Evolutionary conservation across 371 early-diverging fungal genomes (phyloP).

Genomic region (Funneliformis caledonium): DNA sequence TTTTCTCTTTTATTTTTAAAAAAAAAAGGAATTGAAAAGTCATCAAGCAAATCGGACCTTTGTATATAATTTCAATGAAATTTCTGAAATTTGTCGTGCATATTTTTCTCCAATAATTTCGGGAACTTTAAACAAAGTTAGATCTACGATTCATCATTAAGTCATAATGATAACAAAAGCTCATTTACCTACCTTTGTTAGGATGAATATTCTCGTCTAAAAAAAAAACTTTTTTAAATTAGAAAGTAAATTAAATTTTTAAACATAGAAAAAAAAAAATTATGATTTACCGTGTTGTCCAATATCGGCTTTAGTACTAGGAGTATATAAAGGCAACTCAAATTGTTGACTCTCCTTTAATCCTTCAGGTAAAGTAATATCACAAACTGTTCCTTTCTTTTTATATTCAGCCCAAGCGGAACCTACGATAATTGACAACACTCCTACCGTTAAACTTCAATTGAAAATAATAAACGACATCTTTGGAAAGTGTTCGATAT

Average conservation of each 20-base stretch:
- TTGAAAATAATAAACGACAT: not conserved
- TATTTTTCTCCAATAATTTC: constrained; percentile 81
- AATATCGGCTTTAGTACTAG: constrained; percentile 97
- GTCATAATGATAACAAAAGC: not conserved
- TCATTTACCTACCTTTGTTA: constrained; percentile 59
- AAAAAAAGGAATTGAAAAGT: not conserved
- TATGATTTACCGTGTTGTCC: constrained; percentile 84
- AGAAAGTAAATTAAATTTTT: not conserved
- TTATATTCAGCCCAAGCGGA: constrained; percentile 97
- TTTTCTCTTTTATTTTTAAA: not conserved
- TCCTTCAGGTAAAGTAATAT: constrained; percentile 81
- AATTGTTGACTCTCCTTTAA: constrained; percentile 87
- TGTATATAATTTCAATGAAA: constrained; percentile 66
- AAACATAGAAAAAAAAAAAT: not conserved
- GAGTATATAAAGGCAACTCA: constrained; percentile 87
- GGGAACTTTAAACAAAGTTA: constrained; percentile 56
- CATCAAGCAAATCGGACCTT: constrained; percentile 36
- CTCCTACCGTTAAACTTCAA: not conserved
- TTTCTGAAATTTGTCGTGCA: constrained; percentile 65
- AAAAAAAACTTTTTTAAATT: not conserved
- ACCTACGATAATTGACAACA: constrained; percentile 51
- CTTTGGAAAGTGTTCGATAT: not conserved
- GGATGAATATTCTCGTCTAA: constrained; percentile 97
- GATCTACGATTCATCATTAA: not conserved
- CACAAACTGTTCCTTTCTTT: constrained; percentile 90